Base-by-base conservation (phyloP, 2,329 filamentous ascomycete species). In the Exophiala dermatitidis region DNA sequence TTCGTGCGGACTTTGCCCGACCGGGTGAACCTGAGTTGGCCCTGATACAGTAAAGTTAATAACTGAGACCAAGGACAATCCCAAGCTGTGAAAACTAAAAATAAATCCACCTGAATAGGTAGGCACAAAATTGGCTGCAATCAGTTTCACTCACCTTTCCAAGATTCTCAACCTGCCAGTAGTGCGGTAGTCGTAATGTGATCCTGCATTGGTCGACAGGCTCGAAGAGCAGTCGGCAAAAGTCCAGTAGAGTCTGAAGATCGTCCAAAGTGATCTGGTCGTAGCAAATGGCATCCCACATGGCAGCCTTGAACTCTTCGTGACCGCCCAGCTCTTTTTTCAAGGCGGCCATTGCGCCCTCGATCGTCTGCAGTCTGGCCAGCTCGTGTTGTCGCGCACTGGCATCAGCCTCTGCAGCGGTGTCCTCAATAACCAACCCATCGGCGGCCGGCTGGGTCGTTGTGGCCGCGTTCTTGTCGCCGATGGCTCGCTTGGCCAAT, bases 401-500 rank as follows among this genome's bases (percentile, higher is more conserved):
- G 1, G 73, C 69, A 47, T 77, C 73, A 1, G 73, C 76, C 3
- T 26, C 38, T 3, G 45, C 47, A 4, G 72, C 73, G 54, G 80
- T 79, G 62, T 79, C 76, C 60, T 83, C 80, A 44, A 84, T 75
- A 29, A 82, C 74, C n/a, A 84, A 67, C 9, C 71, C 71, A 43
- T 72, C 70, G 52, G 67, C 64, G 26, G 64, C 48, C 3, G 54
- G 53, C 32, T 46, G 47, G 7, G 70, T 70, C 4, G 38, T 10
- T 26, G 38, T 28, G 6, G 71, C 72, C 52, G 79, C 79, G 62
- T 79, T 75, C 60, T 82, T 80, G 41, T 77, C 74, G n/a, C 79
- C 79, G 46, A 83, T 77, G 3, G 82, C 81, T 51, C 83, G 73
- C 48, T 76, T 72, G 2, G 78, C 82, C 10, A 85, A 68, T 8